These are phyloP conservation scores for Fusarium agapanthi DNA, from an alignment of 2,329 filamentous ascomycete genomes.

Conservation along the genomic window DNA sequence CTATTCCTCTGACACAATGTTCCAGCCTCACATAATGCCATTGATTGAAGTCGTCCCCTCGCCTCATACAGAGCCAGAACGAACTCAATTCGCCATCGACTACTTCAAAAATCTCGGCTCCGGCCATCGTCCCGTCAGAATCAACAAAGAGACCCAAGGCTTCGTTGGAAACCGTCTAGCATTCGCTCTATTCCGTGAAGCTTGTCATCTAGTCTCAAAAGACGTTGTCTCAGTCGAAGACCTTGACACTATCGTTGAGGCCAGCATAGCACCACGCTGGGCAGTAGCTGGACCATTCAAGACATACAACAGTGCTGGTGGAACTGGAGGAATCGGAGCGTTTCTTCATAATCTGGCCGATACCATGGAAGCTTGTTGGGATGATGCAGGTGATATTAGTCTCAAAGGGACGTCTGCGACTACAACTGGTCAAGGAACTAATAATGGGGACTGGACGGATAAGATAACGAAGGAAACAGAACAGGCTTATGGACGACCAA, in stretches of 20 bases:
- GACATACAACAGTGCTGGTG: constrained; percentile 35
- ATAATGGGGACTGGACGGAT: constrained; percentile 9
- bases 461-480: constrained; percentile 22
- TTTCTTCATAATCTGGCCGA: constrained; percentile 29
- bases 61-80: not conserved
- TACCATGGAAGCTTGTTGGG: constrained; percentile 31
- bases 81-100: constrained; percentile 16
- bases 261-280: constrained; percentile 35
- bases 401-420: constrained; percentile 5
- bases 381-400: constrained; percentile 14
- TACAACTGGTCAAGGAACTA: not conserved
- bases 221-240: constrained; percentile 41
- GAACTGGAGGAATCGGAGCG: constrained; percentile 23
- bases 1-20: not conserved
- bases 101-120: constrained; percentile 23
- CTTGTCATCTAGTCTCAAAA: constrained; percentile 15
- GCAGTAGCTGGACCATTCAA: constrained; percentile 36
- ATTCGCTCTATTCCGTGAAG: constrained; percentile 26
- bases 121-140: constrained; percentile 23
- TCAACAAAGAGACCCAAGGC: constrained; percentile 31
- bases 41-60: constrained; percentile 31
- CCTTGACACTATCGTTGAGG: constrained; percentile 42
- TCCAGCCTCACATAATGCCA: constrained; percentile 32
- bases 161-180: constrained; percentile 30
- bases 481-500: constrained; percentile 16